Conservation (phyloP, 2,329 filamentous ascomycete genomes). For the Pseudogymnoascus sp. region DNA sequence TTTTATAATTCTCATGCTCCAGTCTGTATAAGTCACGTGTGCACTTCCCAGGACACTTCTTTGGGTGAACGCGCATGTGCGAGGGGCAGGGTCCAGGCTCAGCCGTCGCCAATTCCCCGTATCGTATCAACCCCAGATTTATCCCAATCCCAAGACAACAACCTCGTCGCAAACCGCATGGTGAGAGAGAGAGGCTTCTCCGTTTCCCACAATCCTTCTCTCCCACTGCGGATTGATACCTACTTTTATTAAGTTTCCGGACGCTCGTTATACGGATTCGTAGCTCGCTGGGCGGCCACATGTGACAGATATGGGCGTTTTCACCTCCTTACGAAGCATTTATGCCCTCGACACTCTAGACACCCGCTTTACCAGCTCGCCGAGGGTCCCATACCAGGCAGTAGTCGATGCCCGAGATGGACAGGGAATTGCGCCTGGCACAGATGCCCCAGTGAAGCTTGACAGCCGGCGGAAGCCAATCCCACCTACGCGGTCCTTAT, state of each 20-base stretch:
- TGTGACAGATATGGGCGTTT: constrained; percentile 25
- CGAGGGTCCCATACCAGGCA: constrained; percentile 59
- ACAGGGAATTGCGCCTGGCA: constrained; percentile 28
- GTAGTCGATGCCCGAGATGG: constrained; percentile 47
- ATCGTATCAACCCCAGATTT: constrained; percentile 6
- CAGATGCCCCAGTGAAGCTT: constrained; percentile 29
- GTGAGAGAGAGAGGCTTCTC: background rate
- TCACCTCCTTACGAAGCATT: constrained; percentile 44
- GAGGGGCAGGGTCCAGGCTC: constrained; percentile 10
- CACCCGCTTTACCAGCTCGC: constrained; percentile 65
- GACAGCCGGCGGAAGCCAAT: constrained; percentile 39
- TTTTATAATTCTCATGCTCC: background rate
- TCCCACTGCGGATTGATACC: background rate
- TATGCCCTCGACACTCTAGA: constrained; percentile 65
- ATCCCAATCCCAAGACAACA: constrained; percentile 9
- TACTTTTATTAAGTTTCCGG: background rate
- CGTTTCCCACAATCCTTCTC: background rate
- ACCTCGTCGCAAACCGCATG: constrained; percentile 5
- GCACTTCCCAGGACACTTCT: background rate
- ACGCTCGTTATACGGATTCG: background rate
- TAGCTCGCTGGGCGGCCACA: constrained; percentile 3
- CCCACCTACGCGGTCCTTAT: constrained; percentile 61
- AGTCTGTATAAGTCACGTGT: background rate
- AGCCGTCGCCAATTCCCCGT: constrained; percentile 1
- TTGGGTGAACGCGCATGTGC: background rate